A percentile compares a stretch with the other conserved stretches of the same genome.
Evolutionary conservation across 176 grass and related monocot genomes (phyloP).

Genomic region (Paspalum notatum): DNA sequence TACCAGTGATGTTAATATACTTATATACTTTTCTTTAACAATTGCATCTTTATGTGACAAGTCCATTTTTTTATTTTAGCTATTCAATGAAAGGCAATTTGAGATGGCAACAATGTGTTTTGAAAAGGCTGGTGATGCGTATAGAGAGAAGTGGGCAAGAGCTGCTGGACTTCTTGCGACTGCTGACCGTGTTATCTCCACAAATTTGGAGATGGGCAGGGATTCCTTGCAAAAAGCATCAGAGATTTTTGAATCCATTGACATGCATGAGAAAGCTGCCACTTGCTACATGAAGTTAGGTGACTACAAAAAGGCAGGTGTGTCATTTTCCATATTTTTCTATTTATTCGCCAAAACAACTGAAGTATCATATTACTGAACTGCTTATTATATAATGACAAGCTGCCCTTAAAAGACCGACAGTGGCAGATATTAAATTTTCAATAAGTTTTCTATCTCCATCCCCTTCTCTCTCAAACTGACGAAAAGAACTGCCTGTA

Average conservation of each 20-base stretch:
- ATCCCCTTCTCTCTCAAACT: no score
- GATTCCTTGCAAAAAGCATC: constrained; percentile 63
- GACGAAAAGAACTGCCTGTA: no score
- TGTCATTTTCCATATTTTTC: constrained; percentile 2
- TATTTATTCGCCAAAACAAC: not conserved
- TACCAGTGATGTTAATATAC: not conserved
- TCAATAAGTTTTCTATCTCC: no score
- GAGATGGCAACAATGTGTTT: constrained; percentile 92
- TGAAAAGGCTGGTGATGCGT: constrained; percentile 76
- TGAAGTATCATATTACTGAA: not conserved
- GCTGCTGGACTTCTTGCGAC: constrained; percentile 73
- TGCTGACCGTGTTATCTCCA: constrained; percentile 57
- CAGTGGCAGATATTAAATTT: no score
- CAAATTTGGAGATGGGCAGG: constrained; percentile 54
- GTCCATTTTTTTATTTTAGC: constrained; percentile 42
- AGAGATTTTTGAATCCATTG: constrained; percentile 76
- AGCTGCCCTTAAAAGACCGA: no score
- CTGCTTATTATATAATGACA: not conserved
- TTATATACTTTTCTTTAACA: not conserved
- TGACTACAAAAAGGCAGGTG: constrained; percentile 79
- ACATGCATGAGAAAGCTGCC: constrained; percentile 72
- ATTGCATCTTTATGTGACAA: constrained; percentile 8
- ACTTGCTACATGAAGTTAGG: constrained; percentile 74
- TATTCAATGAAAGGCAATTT: constrained; percentile 82
- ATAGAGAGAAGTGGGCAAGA: constrained; percentile 74